Percentiles rank a stretch among this genome's conserved stretches.
Evolutionary conservation across 176 grass and related monocot species (phyloP).

Genomic region (Melocanna baccifera): DNA sequence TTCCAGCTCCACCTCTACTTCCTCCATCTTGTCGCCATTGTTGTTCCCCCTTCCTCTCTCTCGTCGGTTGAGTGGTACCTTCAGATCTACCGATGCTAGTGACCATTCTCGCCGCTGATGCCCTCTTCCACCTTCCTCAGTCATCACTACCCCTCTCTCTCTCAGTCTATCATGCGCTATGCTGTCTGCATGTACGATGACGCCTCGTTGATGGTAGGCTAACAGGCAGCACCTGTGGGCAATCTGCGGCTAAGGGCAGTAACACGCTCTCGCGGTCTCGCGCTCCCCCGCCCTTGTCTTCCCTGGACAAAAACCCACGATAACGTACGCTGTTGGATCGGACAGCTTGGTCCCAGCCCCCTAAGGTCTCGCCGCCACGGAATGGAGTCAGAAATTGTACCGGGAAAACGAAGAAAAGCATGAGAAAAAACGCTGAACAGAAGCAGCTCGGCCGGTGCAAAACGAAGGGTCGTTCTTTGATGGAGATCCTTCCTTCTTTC

Average conservation of each 20-base stretch:
- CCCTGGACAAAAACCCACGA: not conserved
- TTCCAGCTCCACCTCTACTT: no score
- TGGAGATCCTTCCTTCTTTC: not conserved
- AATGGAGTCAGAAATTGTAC: not conserved
- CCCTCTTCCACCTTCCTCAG: no score
- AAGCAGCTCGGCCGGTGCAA: not conserved
- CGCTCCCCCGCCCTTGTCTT: not conserved
- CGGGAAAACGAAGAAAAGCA: not conserved
- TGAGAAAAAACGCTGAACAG: not conserved
- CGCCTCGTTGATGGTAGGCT: no score
- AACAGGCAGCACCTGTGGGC: not conserved
- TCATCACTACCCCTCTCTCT: no score
- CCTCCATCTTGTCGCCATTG: no score
- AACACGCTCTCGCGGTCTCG: slow-evolving; percentile 31
- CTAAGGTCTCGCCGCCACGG: not conserved
- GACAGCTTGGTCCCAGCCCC: not conserved
- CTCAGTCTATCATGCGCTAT: no score
- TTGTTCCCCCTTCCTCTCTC: no score
- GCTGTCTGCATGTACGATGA: no score
- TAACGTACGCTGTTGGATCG: not conserved
- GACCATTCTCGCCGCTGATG: no score
- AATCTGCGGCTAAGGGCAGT: slow-evolving; percentile 5
- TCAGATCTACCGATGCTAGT: no score
- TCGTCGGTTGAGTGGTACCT: no score
- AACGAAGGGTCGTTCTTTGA: not conserved